Evolutionary conservation across 1,139 yeast genomes (phyloP), one percentile per base, ranked within the genome.

Genomic region (Yamadazyma taylorii): DNA sequence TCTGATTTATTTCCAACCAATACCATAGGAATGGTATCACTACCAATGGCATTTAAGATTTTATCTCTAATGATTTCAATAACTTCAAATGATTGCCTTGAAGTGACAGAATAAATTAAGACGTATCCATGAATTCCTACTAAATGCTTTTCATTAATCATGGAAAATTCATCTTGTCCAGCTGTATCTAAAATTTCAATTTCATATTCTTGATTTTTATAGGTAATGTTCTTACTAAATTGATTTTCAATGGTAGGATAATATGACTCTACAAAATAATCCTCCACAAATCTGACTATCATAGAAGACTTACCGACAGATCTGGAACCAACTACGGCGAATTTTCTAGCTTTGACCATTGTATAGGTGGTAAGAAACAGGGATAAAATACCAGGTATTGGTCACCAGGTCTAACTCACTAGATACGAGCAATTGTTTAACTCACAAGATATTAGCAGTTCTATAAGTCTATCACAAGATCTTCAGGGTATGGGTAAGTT

Each of bases 231-330:
- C 58, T 86, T 87, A 53, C 83, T 76, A 63, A 86, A 87, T 61
- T 88, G 94, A 64, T 88, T 89, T 58, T 88, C 96, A 45, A 88
- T 87, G 4, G 97, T 89, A 21, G 97, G 97, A 58, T 88, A 89
- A 64, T 89, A 89, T 25, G 86, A 77, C 59, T 88, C 97, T 27
- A 86, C 87, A 58, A 88, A 89, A 54, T 86, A 94, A 52, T 85
- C 85, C 56, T 89, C 96, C 10, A 85, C 94, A 58, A 81, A 89
- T 52, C 89, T 82, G 12, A 87, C 92, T 1, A 90, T 85, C 66
- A 89, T 73, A 5, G 96, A 83, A 24, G 94, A 85, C 60, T 88
- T 88, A 5, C 96, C 97, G 21, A 89, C 97, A 16, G 94, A 87
- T 40, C 95, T 74, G 17, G 95, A 81, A 33, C 97, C 97, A 15